Conservation (phyloP, 495 filamentous ascomycete genomes). For the Hypomontagnella monticulosa region DNA sequence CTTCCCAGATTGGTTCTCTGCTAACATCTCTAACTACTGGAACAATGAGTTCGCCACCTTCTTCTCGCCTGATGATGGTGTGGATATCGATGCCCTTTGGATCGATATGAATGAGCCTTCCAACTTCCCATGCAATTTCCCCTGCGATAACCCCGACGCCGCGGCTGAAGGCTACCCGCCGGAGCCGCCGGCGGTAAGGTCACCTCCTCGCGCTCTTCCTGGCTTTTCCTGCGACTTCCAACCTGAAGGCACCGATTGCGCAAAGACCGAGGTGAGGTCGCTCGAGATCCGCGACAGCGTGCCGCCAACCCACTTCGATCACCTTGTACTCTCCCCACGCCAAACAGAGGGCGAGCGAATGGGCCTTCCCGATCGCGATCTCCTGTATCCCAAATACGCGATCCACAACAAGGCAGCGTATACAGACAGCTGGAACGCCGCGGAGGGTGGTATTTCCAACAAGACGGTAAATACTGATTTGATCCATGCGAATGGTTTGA, state of each 20-base stretch:
- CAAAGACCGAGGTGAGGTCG: conserved; percentile 28
- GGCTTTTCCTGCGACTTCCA: conserved; percentile 80
- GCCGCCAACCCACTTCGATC: conserved; percentile 28
- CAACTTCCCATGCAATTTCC: conserved; percentile 73
- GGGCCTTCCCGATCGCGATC: conserved; percentile 70
- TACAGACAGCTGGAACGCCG: conserved; percentile 56
- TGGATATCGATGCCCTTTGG: conserved; percentile 89
- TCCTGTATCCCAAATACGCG: conserved; percentile 76
- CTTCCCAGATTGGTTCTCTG: conserved; percentile 87
- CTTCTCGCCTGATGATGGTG: conserved; percentile 70
- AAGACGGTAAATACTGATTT: conserved; percentile 80
- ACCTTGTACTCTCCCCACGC: conserved; percentile 30
- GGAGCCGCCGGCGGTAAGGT: conserved; percentile 68
- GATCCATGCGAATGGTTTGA: conserved; percentile 74
- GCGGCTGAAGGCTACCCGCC: conserved; percentile 70
- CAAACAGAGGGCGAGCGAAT: conserved; percentile 51
- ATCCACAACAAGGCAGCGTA: conserved; percentile 74
- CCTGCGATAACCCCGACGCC: conserved; percentile 69
- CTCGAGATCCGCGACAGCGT: conserved; percentile 34
- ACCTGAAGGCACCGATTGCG: conserved; percentile 57
- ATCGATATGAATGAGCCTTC: conserved; percentile 86
- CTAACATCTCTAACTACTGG: conserved; percentile 75
- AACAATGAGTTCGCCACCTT: conserved; percentile 74
- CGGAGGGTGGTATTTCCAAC: conserved; percentile 70
- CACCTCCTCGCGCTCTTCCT: conserved; percentile 69